A percentile compares a stretch with the other conserved stretches of the same genome.
These are phyloP conservation scores for Suillus plorans DNA, from an alignment of 768 basidiomycete species.

Conservation along the genomic window DNA sequence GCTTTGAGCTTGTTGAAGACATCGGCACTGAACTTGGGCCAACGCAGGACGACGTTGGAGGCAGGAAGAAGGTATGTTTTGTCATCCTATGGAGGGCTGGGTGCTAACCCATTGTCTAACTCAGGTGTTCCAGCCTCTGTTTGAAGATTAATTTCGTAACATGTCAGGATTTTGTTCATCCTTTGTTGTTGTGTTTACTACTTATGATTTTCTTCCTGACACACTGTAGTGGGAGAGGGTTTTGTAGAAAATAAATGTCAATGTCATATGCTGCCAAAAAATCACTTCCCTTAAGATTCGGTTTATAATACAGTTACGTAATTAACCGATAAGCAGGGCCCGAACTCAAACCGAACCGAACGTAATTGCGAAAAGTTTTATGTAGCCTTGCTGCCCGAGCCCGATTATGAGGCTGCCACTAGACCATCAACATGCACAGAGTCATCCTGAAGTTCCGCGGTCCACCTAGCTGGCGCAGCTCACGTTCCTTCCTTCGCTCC, in stretches of 20 bases:
- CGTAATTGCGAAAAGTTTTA: neutral
- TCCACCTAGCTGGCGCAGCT: neutral
- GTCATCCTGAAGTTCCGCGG: neutral
- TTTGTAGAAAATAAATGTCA: too few relatives aligned
- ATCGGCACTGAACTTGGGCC: slow-evolving; percentile 25
- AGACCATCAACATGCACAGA: neutral
- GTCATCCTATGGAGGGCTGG: neutral
- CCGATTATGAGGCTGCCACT: neutral
- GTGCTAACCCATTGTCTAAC: neutral
- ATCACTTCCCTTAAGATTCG: too few relatives aligned
- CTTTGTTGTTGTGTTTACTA: neutral
- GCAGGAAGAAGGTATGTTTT: slow-evolving; percentile 23
- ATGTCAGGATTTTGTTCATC: neutral
- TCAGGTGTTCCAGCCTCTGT: slow-evolving; percentile 32
- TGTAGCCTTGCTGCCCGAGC: neutral
- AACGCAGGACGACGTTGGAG: slow-evolving; percentile 27
- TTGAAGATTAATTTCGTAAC: slow-evolving; percentile 27
- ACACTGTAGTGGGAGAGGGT: too few relatives aligned
- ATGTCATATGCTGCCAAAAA: too few relatives aligned
- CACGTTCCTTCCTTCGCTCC: neutral
- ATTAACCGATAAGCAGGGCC: neutral
- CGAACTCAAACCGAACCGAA: neutral
- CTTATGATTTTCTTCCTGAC: too few relatives aligned
- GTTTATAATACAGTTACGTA: too few relatives aligned
- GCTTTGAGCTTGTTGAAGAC: slow-evolving; percentile 32